A percentile compares a stretch with the other conserved stretches of the same genome.
Evolutionary conservation across 306 rosid genomes (phyloP).

Genomic region (Cicer cuneatum): DNA sequence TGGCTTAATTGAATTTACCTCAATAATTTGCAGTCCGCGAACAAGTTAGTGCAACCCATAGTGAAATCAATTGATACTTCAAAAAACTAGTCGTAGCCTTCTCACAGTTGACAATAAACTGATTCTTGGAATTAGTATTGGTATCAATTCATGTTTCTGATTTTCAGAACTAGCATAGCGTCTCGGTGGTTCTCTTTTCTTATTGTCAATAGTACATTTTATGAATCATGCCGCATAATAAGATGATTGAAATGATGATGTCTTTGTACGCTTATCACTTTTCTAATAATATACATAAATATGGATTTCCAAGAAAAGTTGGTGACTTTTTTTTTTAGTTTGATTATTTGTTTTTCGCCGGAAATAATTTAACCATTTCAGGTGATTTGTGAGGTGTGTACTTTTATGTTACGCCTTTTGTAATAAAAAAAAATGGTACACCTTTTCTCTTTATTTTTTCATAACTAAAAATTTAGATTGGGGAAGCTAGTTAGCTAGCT

Average conservation of each 20-base stretch:
- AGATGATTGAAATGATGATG: too few relatives aligned
- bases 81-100: slow-evolving; percentile 4
- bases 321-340: too few relatives aligned
- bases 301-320: neutral
- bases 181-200: slow-evolving; percentile 9
- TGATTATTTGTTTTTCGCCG: too few relatives aligned
- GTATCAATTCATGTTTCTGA: neutral
- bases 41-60: neutral
- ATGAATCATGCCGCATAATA: neutral
- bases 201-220: neutral
- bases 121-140: slow-evolving; percentile 9
- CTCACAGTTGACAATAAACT: slow-evolving; percentile 11
- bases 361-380: too few relatives aligned
- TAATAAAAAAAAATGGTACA: too few relatives aligned
- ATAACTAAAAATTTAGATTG: too few relatives aligned
- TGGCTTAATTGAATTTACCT: slow-evolving; percentile 53
- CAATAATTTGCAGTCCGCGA: neutral
- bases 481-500: too few relatives aligned
- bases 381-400: too few relatives aligned
- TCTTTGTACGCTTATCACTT: neutral
- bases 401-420: too few relatives aligned
- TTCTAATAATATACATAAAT: too few relatives aligned
- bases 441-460: too few relatives aligned
- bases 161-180: neutral
- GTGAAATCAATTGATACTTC: neutral